phyloP scores from a whole-genome alignment of 768 basidiomycete species.

The Mycena kentingensis region DNA sequence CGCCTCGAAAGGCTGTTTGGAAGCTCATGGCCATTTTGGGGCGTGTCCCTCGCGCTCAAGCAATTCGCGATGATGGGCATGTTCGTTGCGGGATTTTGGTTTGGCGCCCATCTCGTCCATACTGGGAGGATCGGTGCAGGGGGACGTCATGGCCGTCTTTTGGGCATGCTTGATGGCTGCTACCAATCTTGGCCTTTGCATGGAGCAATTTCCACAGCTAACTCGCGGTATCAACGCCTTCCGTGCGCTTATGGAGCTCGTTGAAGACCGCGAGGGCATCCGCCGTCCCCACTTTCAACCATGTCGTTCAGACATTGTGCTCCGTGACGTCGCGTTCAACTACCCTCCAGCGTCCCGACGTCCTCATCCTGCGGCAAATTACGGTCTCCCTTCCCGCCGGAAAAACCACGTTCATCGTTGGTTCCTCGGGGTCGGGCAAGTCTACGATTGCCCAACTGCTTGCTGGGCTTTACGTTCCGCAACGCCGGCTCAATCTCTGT shows the following conservation, averaged over 20 bases:
- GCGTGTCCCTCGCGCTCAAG: slow-evolving; percentile 59
- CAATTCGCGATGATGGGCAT: slow-evolving; percentile 88
- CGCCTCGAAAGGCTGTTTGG: slow-evolving; percentile 49
- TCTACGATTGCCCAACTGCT: slow-evolving; percentile 85
- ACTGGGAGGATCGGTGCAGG: slow-evolving; percentile 68
- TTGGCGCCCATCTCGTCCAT: slow-evolving; percentile 86
- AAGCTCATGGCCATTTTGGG: slow-evolving; percentile 76
- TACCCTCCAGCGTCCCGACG: slow-evolving; percentile 81
- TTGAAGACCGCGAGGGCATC: slow-evolving; percentile 44
- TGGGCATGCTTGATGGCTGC: slow-evolving; percentile 95
- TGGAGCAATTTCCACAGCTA: slow-evolving; percentile 77
- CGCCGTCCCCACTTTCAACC: slow-evolving; percentile 24
- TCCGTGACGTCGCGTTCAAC: slow-evolving; percentile 74
- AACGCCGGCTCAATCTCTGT: slow-evolving; percentile 67
- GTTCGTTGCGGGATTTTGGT: slow-evolving; percentile 99
- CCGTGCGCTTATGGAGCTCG: slow-evolving; percentile 63
- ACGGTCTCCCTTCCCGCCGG: slow-evolving; percentile 70
- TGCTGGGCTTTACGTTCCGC: slow-evolving; percentile 74
- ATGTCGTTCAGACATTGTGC: slow-evolving; percentile 75
- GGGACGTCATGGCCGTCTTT: slow-evolving; percentile 93
- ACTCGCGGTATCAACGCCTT: slow-evolving; percentile 85
- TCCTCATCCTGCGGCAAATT: slow-evolving; percentile 64
- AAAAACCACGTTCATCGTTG: slow-evolving; percentile 90
- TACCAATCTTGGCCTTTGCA: slow-evolving; percentile 82
- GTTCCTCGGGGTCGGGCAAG: slow-evolving; percentile 90